Evolutionary conservation across 768 basidiomycete genomes (phyloP), one percentile per base, ranked within the genome.

Genomic region (Phaeolepiota aurea): DNA sequence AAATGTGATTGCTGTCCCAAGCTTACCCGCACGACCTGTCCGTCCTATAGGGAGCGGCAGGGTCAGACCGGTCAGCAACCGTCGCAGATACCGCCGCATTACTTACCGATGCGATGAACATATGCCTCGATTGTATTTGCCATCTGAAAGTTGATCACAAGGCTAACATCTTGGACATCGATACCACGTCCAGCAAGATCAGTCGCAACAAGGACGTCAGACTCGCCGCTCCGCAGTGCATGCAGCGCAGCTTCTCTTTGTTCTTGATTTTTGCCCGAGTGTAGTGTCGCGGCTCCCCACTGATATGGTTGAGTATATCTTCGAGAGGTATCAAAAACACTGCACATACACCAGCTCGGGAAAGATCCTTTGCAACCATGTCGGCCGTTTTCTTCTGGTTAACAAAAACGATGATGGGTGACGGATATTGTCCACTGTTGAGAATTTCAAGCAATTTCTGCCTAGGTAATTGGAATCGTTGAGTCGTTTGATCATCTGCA

Each of bases 341-440:
- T 37, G 30, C 16, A 75, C 87, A 31, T 59, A 93, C 87, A 15
- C 88, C 86, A 30, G 82, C 89, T 39, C 91, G 86, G 37, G 82
- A 81, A 2, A 99, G 69, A 55, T 97, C 93, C 59, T 93, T 93
- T 28, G 90, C 85, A 22, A 99, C 90, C 82, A 92, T 89, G 58
- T 99, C 96, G 38, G 93, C 94, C 10, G 91, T 94, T 73, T 97
- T 96, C 73, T 99, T 99, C 63, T 98, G 93, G 60, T 98, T 98
- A 69, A 97, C 93, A 64, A 98, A 99, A 14, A 92, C 87, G 48
- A 99, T 99, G 51, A 99, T 98, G 3, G 96, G 96, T 13, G 96
- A 78, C 23, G 79, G 62, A 58, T 79, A 90, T 46, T 75, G 70
- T 31, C 80, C 83, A 46, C 81, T 83, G 68, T 93, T 90, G 62